Evolutionary conservation across 148 eudicot genomes (phyloP), one percentile per base, ranked within the genome.

Genomic region (Agrostemma githago): DNA sequence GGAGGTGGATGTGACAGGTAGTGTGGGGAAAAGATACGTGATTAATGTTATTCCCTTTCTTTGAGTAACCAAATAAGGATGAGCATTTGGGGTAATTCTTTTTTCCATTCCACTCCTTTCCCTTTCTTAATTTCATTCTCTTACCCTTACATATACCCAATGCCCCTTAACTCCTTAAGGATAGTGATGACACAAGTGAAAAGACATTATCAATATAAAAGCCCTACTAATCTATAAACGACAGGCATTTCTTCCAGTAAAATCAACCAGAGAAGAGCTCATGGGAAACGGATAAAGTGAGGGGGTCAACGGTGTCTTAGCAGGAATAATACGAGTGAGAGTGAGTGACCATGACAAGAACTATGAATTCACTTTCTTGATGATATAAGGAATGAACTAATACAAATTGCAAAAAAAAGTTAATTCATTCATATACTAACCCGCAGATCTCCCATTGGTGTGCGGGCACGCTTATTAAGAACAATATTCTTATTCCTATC

Each of bases 391-490:
- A 12, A 61, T 6, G 14, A 62, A 51, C 51, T 14, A 12, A 8
- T 8, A 6, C 17, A 41, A n/a, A 12, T 44, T 19, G 63, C 51
- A 3, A 61, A 38, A 19, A 59, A 44, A 21, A 66, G 68, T 42
- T 8, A 17, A 59, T 72, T 48, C 62, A 61, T 53, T 75, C 4
- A 38, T 63, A 58, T 68, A 81, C 91, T 69, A 75, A 92, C 98
- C 98, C 87, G 89, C 78, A 83, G 62, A 72, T 92, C 96, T 73
- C 89, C 88, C 72, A 88, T 79, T 66, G 98, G 88, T 62, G 98
- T 89, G 66, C 98, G 93, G 43, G 83, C 82, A 76, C 98, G 93
- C 88, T 89, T 93, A 82, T 85, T 90, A 57, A 79, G 89, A 83
- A 74, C 83, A 77, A 57, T 72, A 79, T 75, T 89, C 83, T 86